Conservation (phyloP, 345 rosid genomes). For the Aegle marmelos region DNA sequence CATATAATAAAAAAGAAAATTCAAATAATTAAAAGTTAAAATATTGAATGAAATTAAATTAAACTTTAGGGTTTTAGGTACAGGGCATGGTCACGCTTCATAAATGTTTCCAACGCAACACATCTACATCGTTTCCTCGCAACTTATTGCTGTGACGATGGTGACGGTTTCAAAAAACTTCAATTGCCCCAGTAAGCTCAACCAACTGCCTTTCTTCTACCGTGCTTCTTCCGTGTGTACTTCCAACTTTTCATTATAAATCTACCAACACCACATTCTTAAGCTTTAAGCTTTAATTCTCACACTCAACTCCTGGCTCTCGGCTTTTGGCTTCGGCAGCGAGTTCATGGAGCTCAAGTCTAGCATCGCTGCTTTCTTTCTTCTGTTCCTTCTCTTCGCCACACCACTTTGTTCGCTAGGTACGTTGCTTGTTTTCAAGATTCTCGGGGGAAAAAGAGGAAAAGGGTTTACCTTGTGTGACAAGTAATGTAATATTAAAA, state of each 20-base stretch:
- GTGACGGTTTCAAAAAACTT: conserved; percentile 19
- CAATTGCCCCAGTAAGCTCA: not conserved
- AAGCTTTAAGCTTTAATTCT: not conserved
- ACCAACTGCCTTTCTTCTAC: not conserved
- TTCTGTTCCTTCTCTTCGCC: conserved; percentile 30
- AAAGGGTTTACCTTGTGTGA: not conserved
- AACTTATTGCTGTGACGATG: conserved; percentile 29
- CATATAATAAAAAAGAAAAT: not conserved
- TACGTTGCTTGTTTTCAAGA: not conserved
- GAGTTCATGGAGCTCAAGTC: conserved; percentile 39
- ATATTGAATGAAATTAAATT: not conserved
- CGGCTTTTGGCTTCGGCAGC: not conserved
- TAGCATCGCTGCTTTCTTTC: conserved; percentile 3
- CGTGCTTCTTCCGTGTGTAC: not conserved
- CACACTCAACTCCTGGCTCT: not conserved
- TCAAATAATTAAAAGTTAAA: not conserved
- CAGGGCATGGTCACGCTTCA: conserved; percentile 8
- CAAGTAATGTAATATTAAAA: not conserved
- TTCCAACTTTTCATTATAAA: not conserved
- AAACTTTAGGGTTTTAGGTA: conserved; percentile 1
- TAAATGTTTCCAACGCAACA: conserved; percentile 30
- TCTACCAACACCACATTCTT: not conserved
- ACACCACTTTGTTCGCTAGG: conserved; percentile 26
- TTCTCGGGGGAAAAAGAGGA: not conserved
- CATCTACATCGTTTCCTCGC: conserved; percentile 18